Conservation (phyloP, 2,329 filamentous ascomycete species). For the Penicillium glabrum region DNA sequence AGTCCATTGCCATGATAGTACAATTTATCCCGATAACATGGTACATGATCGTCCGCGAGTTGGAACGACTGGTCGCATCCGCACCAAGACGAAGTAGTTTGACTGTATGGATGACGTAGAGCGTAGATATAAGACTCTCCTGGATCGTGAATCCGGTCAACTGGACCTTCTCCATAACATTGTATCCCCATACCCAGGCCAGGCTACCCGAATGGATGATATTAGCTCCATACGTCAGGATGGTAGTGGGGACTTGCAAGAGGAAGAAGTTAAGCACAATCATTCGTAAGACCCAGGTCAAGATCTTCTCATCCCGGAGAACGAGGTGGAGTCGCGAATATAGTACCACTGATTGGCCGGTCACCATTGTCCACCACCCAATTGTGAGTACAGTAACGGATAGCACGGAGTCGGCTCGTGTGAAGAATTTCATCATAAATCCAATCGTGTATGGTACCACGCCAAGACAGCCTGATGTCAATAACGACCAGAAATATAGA, state of each 20-base stretch:
- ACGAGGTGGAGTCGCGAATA: constrained; percentile 64
- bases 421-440: constrained; percentile 45
- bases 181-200: constrained; percentile 41
- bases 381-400: constrained; percentile 49
- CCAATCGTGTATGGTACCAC: constrained; percentile 42
- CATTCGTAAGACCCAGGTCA: constrained; percentile 56
- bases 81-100: constrained; percentile 43
- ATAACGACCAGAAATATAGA: constrained; percentile 46
- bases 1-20: constrained; percentile 49
- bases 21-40: constrained; percentile 50
- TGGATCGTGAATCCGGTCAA: constrained; percentile 48
- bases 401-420: constrained; percentile 27
- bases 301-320: constrained; percentile 49
- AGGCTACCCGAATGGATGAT: constrained; percentile 18
- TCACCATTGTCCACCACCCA: constrained; percentile 62
- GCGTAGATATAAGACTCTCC: constrained; percentile 46
- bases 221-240: constrained; percentile 53
- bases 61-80: constrained; percentile 16
- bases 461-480: constrained; percentile 36
- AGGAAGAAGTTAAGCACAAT: constrained; percentile 57
- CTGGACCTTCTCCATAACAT: constrained; percentile 48
- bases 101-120: constrained; percentile 57
- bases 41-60: constrained; percentile 39
- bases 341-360: constrained; percentile 61
- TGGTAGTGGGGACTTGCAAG: constrained; percentile 54